Evolutionary conservation across 2,329 filamentous ascomycete species (phyloP), one percentile per base, ranked within the genome.

Genomic region (Fonsecaea multimorphosa): DNA sequence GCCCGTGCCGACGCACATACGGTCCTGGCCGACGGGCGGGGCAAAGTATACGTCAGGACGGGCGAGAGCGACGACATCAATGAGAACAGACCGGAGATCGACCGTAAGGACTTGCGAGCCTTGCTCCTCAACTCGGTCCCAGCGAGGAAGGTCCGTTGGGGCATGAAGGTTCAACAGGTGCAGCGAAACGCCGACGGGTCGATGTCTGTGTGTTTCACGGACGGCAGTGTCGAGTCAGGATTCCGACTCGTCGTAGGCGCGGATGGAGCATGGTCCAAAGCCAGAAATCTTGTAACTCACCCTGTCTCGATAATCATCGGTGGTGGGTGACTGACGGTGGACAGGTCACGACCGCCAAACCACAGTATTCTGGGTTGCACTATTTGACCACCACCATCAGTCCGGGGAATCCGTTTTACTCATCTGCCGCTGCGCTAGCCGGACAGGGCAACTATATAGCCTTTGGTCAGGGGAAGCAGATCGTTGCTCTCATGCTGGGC

Each of bases 191-290:
- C 24, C 1, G 68, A 74, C n/a, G 70, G 67, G 4, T 36, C 11
- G 1, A 71, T 73, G 64, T 46, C n/a, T 24, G 40, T 46, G n/a
- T n/a, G 68, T 14, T 75, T 78, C 53, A 63, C 62, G 2, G 69
- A 78, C 65, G 77, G 77, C 0, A 70, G 57, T 1, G 65, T 66
- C 1, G 76, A 76, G 22, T 71, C 67, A 1, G 78, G 75, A 0
- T 82, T 82, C 67, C 74, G 77, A 44, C 76, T 85, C 2, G 75
- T 85, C 5, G 77, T 85, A 22, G 82, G 82, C 3, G 80, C 79
- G 14, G 82, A 84, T 70, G 82, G 82, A 3, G 79, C 80, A 1
- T 83, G 79, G 79, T 82, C 79, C 5, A 82, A 78, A 64, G 58
- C 75, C 1, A 70, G 73, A 58, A 70, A 59, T 32, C 57, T 79